phyloP scores from a whole-genome alignment of 2,329 filamentous ascomycete species.

The Chalaropsis thielavioides region DNA sequence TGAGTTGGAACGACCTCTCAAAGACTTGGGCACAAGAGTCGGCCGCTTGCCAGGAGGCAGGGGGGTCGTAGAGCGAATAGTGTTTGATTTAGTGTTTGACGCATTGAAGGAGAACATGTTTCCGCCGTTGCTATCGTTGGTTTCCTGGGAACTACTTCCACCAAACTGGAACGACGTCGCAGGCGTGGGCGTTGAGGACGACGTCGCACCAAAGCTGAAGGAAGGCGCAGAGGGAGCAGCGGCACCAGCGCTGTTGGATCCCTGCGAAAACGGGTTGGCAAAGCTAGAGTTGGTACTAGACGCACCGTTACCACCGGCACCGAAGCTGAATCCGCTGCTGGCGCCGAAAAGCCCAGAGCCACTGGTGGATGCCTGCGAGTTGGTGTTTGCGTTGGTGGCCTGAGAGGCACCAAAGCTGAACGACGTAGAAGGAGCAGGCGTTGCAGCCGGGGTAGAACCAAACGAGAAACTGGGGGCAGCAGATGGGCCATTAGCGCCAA shows the following conservation, averaged over 20 bases:
- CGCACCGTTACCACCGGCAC: conserved; percentile 14
- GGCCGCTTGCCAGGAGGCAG: conserved; percentile 27
- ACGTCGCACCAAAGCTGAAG: conserved; percentile 29
- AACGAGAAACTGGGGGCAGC: conserved; percentile 25
- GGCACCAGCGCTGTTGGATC: not conserved
- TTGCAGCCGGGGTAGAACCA: conserved; percentile 21
- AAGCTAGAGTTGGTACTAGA: conserved; percentile 23
- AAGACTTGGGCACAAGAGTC: conserved; percentile 21
- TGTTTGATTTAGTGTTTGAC: conserved; percentile 7
- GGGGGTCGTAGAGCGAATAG: conserved; percentile 12
- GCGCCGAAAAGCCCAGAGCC: conserved; percentile 24
- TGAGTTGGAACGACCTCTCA: conserved; percentile 18
- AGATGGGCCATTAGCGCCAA: conserved; percentile 11
- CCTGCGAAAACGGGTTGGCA: conserved; percentile 28
- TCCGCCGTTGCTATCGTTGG: conserved; percentile 22
- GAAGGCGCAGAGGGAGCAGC: conserved; percentile 19
- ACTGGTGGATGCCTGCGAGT: conserved; percentile 12
- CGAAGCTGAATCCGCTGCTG: conserved; percentile 20
- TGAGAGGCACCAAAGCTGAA: conserved; percentile 28
- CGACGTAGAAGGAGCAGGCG: conserved; percentile 20
- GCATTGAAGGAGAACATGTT: conserved; percentile 18
- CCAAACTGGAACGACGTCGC: conserved; percentile 18
- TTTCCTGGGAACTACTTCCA: conserved; percentile 17
- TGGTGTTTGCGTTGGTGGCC: conserved; percentile 6
- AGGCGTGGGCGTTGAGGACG: conserved; percentile 7